These are phyloP conservation scores for Pleurotus ostreatus DNA, from an alignment of 768 basidiomycete species.

Conservation along the genomic window DNA sequence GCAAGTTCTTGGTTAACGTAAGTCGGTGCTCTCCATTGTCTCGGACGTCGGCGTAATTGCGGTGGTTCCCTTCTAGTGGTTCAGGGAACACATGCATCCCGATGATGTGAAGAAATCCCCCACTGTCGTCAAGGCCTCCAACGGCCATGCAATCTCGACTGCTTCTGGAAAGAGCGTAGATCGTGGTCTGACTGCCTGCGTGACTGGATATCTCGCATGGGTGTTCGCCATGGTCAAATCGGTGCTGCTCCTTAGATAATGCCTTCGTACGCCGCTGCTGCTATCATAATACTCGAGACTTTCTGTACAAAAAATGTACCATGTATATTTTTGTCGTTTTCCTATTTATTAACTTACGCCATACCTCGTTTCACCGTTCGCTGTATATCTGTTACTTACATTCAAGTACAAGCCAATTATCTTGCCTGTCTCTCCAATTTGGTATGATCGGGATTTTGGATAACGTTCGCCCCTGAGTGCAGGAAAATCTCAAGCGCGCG, in stretches of 20 bases:
- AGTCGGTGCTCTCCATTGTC: constrained; percentile 5
- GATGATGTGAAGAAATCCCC: constrained; percentile 7
- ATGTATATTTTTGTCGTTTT: not conserved
- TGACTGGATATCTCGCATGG: constrained; percentile 4
- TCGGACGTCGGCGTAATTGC: not conserved
- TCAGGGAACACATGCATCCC: constrained; percentile 27
- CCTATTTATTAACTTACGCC: not conserved
- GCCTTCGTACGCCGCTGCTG: not conserved
- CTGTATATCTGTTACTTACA: not conserved
- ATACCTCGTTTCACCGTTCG: not conserved
- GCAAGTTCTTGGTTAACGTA: constrained; percentile 53
- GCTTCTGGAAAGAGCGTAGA: not conserved
- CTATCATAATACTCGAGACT: not conserved
- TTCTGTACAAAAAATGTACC: not conserved
- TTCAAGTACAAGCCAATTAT: not conserved
- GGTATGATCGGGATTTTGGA: not conserved
- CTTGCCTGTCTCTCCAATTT: not conserved
- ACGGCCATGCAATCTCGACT: not conserved
- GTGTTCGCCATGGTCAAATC: constrained; percentile 2
- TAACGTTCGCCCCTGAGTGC: not conserved
- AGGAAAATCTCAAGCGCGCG: not conserved
- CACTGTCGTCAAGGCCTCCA: not conserved
- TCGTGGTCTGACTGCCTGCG: not conserved
- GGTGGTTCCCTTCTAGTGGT: constrained; percentile 28
- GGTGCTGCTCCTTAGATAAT: constrained; percentile 1